A percentile compares a stretch with the other conserved stretches of the same genome.
These are phyloP conservation scores for Wickerhamiella azymoides DNA, from an alignment of 805 yeast species.

Conservation along the genomic window DNA sequence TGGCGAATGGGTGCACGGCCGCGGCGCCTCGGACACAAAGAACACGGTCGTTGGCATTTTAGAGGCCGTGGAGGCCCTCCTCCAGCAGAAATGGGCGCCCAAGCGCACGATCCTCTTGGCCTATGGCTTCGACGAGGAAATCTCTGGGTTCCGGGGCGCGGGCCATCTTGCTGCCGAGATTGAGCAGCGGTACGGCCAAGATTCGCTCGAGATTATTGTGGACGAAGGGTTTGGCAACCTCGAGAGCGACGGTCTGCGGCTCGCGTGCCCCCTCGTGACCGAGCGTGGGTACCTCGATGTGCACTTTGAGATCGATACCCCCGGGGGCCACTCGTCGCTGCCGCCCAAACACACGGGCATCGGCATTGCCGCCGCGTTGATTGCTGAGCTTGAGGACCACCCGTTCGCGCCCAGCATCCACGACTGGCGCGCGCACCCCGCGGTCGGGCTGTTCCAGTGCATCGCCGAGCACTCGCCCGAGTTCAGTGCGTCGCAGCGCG, in stretches of 20 bases:
- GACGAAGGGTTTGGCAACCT: slow-evolving; percentile 52
- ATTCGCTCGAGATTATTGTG: slow-evolving; percentile 48
- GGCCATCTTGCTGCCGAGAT: slow-evolving; percentile 33
- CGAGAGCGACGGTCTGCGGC: slow-evolving; percentile 32
- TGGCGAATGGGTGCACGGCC: slow-evolving; percentile 53
- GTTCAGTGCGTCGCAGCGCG: too few species aligned
- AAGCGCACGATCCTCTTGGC: slow-evolving; percentile 48
- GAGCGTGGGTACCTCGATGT: slow-evolving; percentile 50
- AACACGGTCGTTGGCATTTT: slow-evolving; percentile 49
- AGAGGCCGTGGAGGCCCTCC: slow-evolving; percentile 48
- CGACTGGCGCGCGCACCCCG: slow-evolving; percentile 29
- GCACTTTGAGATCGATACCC: slow-evolving; percentile 36
- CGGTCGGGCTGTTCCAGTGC: slow-evolving; percentile 40
- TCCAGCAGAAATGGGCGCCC: slow-evolving; percentile 42
- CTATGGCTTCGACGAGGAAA: slow-evolving; percentile 73
- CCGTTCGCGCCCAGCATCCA: slow-evolving; percentile 26
- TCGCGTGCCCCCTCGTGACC: slow-evolving; percentile 43
- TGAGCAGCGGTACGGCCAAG: slow-evolving; percentile 41
- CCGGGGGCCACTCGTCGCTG: slow-evolving; percentile 71
- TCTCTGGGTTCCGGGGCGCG: slow-evolving; percentile 53
- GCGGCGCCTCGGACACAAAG: slow-evolving; percentile 71
- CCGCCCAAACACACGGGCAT: slow-evolving; percentile 75
- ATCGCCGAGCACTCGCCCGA: slow-evolving; percentile 34
- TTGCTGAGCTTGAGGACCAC: slow-evolving; percentile 40
- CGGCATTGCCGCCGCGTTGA: slow-evolving; percentile 53